Evolutionary conservation across 2,329 filamentous ascomycete species (phyloP).

Genomic region (Berkeleyomyces basicola): DNA sequence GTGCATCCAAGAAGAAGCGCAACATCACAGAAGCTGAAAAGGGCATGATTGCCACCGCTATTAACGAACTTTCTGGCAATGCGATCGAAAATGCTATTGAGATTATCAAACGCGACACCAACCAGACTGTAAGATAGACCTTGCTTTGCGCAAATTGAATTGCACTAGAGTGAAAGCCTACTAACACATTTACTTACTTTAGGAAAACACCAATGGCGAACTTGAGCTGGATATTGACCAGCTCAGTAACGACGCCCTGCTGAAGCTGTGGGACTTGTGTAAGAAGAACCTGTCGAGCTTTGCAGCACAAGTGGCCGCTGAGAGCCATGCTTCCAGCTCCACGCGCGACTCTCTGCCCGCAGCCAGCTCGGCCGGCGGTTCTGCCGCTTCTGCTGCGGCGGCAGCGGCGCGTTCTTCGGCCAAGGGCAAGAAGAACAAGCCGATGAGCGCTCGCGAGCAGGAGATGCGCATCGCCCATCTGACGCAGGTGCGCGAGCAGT

Average conservation of each 20-base stretch:
- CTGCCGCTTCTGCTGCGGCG: constrained; percentile 16
- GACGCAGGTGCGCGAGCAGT: constrained; percentile 31
- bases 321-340: constrained; percentile 14
- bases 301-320: constrained; percentile 13
- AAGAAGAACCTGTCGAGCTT: constrained; percentile 28
- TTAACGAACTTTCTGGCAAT: constrained; percentile 62
- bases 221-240: constrained; percentile 44
- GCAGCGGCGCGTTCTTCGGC: constrained; percentile 23
- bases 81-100: constrained; percentile 67
- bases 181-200: constrained; percentile 11
- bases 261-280: constrained; percentile 33
- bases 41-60: constrained; percentile 74
- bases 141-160: too few species aligned
- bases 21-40: constrained; percentile 67
- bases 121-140: constrained; percentile 46
- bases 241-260: constrained; percentile 37
- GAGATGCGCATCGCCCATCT: constrained; percentile 47
- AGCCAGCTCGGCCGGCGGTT: constrained; percentile 12
- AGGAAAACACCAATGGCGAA: constrained; percentile 44
- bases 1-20: constrained; percentile 30
- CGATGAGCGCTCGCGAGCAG: constrained; percentile 55
- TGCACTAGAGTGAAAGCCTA: background rate
- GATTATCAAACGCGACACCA: constrained; percentile 79
- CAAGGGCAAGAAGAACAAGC: constrained; percentile 57
- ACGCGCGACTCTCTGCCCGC: constrained; percentile 16